Evolutionary conservation across 345 rosid genomes (phyloP).

Genomic region (Bretschneidera sinensis): DNA sequence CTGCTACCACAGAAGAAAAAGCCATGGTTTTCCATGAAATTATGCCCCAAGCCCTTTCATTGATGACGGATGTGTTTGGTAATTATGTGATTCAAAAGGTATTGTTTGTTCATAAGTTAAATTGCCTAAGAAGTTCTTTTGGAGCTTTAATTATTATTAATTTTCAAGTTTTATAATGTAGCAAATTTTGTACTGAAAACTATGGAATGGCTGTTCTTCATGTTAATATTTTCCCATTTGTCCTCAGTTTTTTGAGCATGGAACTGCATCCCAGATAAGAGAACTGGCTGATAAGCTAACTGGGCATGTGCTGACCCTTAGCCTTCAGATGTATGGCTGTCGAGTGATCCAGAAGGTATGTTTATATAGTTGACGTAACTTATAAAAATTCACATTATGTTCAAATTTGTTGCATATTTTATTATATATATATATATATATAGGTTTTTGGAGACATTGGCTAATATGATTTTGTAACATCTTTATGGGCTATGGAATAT

Average conservation of each 20-base stretch:
- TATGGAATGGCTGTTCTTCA: not conserved
- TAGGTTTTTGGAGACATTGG: not conserved
- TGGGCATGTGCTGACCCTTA: constrained; percentile 77
- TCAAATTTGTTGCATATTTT: not conserved
- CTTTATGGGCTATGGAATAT: not conserved
- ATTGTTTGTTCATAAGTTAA: constrained; percentile 7
- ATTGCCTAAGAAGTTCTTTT: constrained; percentile 1
- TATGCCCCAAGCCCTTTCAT: constrained; percentile 72
- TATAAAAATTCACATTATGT: not conserved
- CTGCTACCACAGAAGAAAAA: constrained; percentile 79
- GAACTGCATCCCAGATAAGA: constrained; percentile 73
- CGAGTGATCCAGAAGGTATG: constrained; percentile 95
- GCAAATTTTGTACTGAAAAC: constrained; percentile 2
- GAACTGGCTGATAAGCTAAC: constrained; percentile 77
- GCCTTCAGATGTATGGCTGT: constrained; percentile 98
- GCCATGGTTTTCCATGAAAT: constrained; percentile 86
- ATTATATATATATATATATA: too few species aligned
- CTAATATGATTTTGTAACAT: not conserved
- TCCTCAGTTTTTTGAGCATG: constrained; percentile 93
- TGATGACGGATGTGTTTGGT: constrained; percentile 97
- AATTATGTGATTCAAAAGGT: constrained; percentile 98
- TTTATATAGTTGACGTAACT: not conserved
- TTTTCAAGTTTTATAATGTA: constrained; percentile 7
- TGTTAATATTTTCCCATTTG: not conserved
- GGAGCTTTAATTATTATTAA: constrained; percentile 5